phyloP scores from a whole-genome alignment of 768 basidiomycete species.

The Dentipellis fragilis region DNA sequence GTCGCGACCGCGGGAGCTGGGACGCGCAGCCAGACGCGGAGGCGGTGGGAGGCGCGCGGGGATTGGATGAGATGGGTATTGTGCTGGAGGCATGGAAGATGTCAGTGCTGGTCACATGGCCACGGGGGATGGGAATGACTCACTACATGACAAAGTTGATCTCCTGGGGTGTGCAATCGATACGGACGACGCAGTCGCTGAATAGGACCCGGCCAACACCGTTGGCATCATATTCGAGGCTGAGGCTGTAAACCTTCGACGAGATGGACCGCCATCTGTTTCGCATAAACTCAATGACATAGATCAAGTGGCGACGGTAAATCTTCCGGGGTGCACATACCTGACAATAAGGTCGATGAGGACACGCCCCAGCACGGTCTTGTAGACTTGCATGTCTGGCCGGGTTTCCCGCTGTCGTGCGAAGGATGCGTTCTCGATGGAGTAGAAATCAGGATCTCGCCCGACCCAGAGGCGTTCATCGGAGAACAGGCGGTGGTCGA shows the following conservation, averaged over 20 bases:
- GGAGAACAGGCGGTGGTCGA: constrained; percentile 55
- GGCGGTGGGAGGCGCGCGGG: constrained; percentile 46
- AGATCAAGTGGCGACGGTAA: not conserved
- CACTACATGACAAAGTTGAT: constrained; percentile 56
- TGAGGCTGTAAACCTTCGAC: constrained; percentile 39
- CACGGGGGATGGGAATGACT: constrained; percentile 14
- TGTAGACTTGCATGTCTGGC: constrained; percentile 40
- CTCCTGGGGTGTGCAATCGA: constrained; percentile 44
- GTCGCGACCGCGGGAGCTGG: constrained; percentile 22
- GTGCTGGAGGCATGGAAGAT: constrained; percentile 26
- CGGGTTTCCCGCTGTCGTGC: constrained; percentile 35
- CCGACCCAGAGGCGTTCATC: constrained; percentile 60
- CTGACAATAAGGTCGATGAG: constrained; percentile 45
- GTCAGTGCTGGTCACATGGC: not conserved
- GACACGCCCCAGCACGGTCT: constrained; percentile 45
- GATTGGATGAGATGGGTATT: constrained; percentile 43
- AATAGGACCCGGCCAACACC: constrained; percentile 49
- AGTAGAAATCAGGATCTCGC: constrained; percentile 52
- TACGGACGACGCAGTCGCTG: constrained; percentile 38
- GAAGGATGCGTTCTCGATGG: constrained; percentile 47
- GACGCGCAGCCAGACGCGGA: constrained; percentile 55
- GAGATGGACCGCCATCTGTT: constrained; percentile 40
- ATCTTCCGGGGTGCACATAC: constrained; percentile 21
- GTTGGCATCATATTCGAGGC: constrained; percentile 55
- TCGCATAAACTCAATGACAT: not conserved